Evolutionary conservation across 2,329 filamentous ascomycete species (phyloP), one percentile per base, ranked within the genome.

Genomic region (Tolypocladium ovalisporum): DNA sequence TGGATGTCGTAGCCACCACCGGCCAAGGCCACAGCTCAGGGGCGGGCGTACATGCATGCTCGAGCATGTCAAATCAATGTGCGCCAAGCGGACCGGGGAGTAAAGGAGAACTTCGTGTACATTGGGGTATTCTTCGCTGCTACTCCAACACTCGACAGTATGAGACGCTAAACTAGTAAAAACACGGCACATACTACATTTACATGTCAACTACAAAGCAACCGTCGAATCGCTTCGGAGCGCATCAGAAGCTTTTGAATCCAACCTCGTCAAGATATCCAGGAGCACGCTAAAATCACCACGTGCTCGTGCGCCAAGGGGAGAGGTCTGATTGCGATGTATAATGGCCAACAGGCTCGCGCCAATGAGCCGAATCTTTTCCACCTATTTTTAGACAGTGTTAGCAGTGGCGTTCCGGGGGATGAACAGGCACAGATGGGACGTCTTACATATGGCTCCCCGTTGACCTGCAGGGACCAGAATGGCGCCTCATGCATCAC

Each of bases 221-320:
- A 55, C 40, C 5, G 60, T 62, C 0, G 68, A 70, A 24, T 65
- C 65, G 54, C 61, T 71, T 53, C 67, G 66, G 4, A 76, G 60
- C 1, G 73, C 69, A 63, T 76, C 72, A 1, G 74, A 76, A 3
- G 75, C 73, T 54, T 73, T 75, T 0, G 73, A 76, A 49, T 76
- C 73, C 6, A 76, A 61, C 17, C 71, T 63, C 3, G 74, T 71
- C 35, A 76, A 61, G 8, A 76, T 64, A 56, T 76, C 73, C 0
- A 76, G 64, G 2, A 76, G 63, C 1, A 75, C 67, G 1, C 64
- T 61, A 52, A 76, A 74, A 29, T 76, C 73, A 19, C 66, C 62
- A 1, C 70, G 66, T 4, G 75, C 74, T 19, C 74, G 65, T 1
- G 68, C 58, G 2, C 71, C 69, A 1, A 76, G 65, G 0, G 70